A percentile compares a stretch with the other conserved stretches of the same genome.
These are phyloP conservation scores for Magnusiomyces magnusii DNA, from an alignment of 1,139 yeast genomes.

Conservation along the genomic window DNA sequence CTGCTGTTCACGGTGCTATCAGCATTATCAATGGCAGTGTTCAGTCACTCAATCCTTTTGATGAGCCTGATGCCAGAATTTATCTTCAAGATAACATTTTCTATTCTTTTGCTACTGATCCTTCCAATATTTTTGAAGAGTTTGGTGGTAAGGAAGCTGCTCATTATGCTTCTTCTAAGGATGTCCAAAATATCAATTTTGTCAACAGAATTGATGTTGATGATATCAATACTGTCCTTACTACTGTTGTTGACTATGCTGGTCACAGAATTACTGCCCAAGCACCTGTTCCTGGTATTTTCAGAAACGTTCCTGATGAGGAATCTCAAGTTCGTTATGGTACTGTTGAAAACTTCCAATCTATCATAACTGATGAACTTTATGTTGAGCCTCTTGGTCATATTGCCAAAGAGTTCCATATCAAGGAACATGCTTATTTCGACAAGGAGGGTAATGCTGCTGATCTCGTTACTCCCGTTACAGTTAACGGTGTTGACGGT, in stretches of 20 bases:
- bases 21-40: constrained; percentile 67
- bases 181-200: constrained; percentile 61
- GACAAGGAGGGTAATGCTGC: constrained; percentile 37
- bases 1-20: constrained; percentile 75
- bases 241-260: constrained; percentile 79
- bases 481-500: constrained; percentile 80
- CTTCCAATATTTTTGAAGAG: constrained; percentile 54
- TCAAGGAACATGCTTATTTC: constrained; percentile 57
- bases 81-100: constrained; percentile 78
- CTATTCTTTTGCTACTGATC: constrained; percentile 74
- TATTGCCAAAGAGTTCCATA: constrained; percentile 69
- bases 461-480: constrained; percentile 61
- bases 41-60: constrained; percentile 73
- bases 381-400: constrained; percentile 50
- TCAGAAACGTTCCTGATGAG: constrained; percentile 41
- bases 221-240: constrained; percentile 63
- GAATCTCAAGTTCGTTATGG: constrained; percentile 66
- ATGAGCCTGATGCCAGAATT: constrained; percentile 50
- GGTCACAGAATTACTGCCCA: constrained; percentile 88
- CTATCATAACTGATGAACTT: constrained; percentile 41
- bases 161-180: constrained; percentile 71
- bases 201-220: constrained; percentile 59
- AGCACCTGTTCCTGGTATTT: constrained; percentile 96
- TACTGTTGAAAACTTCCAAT: constrained; percentile 51
- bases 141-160: constrained; percentile 86